Conservation (phyloP, 2,329 filamentous ascomycete species). For the Penicillium janthinellum region DNA sequence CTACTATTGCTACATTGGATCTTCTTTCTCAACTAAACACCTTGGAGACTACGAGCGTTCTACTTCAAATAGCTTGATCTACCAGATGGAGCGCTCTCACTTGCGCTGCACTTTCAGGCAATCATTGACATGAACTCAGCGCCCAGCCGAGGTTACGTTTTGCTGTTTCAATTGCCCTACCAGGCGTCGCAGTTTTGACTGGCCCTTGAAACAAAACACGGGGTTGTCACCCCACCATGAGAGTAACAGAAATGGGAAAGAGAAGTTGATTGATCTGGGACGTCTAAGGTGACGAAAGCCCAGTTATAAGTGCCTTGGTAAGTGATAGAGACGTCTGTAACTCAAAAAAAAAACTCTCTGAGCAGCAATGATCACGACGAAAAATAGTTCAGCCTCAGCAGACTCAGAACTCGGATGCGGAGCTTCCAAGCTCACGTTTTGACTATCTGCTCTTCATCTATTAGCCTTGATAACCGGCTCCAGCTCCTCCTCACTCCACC, state of each 20-base stretch:
- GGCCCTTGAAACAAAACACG: background rate
- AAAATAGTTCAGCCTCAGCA: no score
- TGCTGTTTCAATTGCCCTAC: slow-evolving; percentile 17
- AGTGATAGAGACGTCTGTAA: no score
- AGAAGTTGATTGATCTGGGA: background rate
- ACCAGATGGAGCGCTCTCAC: background rate
- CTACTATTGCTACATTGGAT: background rate
- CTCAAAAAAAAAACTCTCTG: no score
- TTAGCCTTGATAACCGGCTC: background rate
- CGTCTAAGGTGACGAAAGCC: background rate
- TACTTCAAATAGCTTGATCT: background rate
- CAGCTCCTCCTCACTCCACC: slow-evolving; percentile 3
- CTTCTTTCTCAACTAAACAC: background rate
- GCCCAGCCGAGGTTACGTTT: slow-evolving; percentile 4
- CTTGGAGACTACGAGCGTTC: background rate
- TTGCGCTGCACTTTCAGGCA: background rate
- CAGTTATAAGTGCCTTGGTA: background rate
- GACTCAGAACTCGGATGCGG: no score
- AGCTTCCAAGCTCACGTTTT: no score
- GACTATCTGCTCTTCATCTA: background rate
- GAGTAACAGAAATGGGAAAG: background rate
- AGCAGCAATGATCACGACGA: no score
- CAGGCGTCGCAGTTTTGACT: slow-evolving; percentile 1
- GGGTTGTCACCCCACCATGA: background rate
- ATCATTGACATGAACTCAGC: background rate